Evolutionary conservation across 192 early-diverging fungal species (phyloP).

Genomic region (Backusella australiensis): DNA sequence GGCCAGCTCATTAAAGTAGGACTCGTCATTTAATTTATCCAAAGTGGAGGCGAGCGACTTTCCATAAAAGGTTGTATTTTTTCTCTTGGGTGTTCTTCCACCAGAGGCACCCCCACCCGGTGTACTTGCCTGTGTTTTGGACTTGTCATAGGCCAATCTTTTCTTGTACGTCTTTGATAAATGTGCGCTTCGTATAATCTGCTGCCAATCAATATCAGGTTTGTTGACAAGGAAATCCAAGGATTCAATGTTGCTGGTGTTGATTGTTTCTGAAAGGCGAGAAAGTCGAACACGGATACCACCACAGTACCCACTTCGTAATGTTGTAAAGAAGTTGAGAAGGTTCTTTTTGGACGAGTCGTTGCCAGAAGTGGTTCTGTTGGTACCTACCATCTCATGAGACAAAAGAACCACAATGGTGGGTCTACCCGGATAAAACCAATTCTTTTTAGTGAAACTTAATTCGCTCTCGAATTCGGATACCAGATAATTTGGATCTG

Average conservation of each 20-base stretch:
- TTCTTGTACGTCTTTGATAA: constrained; percentile 33
- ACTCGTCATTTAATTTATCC: not conserved
- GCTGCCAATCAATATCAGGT: constrained; percentile 52
- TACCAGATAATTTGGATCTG: constrained; percentile 80
- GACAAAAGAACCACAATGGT: constrained; percentile 76
- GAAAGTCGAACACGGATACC: constrained; percentile 70
- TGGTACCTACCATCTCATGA: constrained; percentile 66
- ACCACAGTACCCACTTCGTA: constrained; percentile 60
- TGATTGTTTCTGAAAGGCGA: constrained; percentile 72
- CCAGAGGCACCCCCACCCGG: constrained; percentile 33
- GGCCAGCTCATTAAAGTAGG: constrained; percentile 27
- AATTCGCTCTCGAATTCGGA: constrained; percentile 75
- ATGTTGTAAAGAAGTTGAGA: constrained; percentile 77
- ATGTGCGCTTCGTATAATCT: constrained; percentile 44
- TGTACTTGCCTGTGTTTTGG: constrained; percentile 45
- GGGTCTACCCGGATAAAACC: constrained; percentile 70
- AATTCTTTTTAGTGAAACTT: constrained; percentile 69
- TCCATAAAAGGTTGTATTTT: constrained; percentile 14
- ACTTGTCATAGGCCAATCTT: constrained; percentile 46
- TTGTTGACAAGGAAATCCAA: constrained; percentile 76
- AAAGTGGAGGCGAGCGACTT: not conserved
- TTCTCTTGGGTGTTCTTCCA: constrained; percentile 20
- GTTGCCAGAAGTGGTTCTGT: constrained; percentile 28
- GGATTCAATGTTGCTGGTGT: constrained; percentile 74
- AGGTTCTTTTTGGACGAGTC: constrained; percentile 55